phyloP scores from a whole-genome alignment of 2,329 filamentous ascomycete genomes.

The Eutypella sp. region DNA sequence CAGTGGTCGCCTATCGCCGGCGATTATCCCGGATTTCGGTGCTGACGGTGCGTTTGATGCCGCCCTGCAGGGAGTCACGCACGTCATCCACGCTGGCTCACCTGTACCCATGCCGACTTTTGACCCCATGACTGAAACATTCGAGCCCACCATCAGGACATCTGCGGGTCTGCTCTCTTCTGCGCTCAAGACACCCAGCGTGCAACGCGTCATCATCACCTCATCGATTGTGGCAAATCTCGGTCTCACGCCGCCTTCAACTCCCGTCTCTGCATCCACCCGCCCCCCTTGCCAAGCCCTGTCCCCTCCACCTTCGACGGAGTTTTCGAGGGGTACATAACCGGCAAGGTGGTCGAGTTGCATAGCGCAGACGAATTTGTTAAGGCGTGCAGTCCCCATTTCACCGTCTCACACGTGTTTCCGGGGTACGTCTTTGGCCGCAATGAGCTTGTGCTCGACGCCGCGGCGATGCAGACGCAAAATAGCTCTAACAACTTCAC shows the following conservation, averaged over 20 bases:
- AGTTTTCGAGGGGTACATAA: constrained; percentile 14
- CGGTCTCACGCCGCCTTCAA: constrained; percentile 5
- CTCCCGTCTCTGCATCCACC: constrained; percentile 11
- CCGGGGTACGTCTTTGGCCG: constrained; percentile 24
- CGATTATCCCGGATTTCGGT: constrained; percentile 19
- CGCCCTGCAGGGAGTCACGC: constrained; percentile 17
- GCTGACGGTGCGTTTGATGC: constrained; percentile 19
- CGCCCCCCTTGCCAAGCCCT: constrained; percentile 15
- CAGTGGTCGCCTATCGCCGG: constrained; percentile 14
- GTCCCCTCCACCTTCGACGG: constrained; percentile 10
- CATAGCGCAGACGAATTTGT: constrained; percentile 19
- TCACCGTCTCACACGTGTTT: constrained; percentile 20
- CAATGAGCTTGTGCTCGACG: constrained; percentile 20
- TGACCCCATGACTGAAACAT: constrained; percentile 14
- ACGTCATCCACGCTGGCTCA: constrained; percentile 21
- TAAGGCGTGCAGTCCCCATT: constrained; percentile 15
- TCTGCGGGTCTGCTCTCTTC: constrained; percentile 11
- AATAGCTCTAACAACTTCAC: constrained; percentile 25
- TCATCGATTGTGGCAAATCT: constrained; percentile 20
- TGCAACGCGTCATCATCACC: constrained; percentile 21
- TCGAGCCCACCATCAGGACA: constrained; percentile 17
- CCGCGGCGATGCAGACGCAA: constrained; percentile 15
- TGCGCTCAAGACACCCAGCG: constrained; percentile 15
- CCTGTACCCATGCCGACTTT: constrained; percentile 14
- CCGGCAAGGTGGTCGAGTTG: constrained; percentile 16